These are phyloP conservation scores for Pterula multifida DNA, from an alignment of 1,284 basidiomycete species.

Conservation along the genomic window DNA sequence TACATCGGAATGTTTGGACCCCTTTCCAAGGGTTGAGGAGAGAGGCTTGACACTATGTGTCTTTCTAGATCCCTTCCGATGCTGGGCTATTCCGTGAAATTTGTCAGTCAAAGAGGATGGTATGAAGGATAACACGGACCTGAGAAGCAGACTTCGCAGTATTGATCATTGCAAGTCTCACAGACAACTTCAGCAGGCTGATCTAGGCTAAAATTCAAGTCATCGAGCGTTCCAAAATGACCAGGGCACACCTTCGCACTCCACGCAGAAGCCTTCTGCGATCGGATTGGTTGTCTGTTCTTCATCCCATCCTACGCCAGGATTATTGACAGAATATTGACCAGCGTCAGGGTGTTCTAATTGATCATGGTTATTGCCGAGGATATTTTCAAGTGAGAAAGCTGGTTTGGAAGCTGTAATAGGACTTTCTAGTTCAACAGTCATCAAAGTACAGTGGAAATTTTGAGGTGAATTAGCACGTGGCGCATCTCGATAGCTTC, in stretches of 20 bases:
- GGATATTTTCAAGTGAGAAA: conserved; percentile 58
- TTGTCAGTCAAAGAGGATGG: not conserved
- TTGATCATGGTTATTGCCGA: conserved; percentile 44
- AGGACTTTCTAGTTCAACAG: not conserved
- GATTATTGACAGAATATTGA: conserved; percentile 17
- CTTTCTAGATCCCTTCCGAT: conserved; percentile 67
- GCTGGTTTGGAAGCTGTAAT: not conserved
- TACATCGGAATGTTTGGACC: conserved; percentile 13
- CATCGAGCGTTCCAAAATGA: conserved; percentile 1
- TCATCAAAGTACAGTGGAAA: not conserved
- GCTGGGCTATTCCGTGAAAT: conserved; percentile 41
- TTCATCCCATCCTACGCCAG: conserved; percentile 52
- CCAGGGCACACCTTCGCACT: conserved; percentile 60
- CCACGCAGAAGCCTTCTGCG: conserved; percentile 60
- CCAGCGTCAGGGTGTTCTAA: conserved; percentile 39
- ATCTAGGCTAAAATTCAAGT: conserved; percentile 29
- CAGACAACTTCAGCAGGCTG: conserved; percentile 68
- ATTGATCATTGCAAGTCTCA: conserved; percentile 56
- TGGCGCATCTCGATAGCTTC: not conserved
- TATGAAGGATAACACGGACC: not conserved
- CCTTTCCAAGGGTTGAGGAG: conserved; percentile 12
- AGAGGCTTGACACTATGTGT: conserved; percentile 46
- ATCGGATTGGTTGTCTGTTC: conserved; percentile 34
- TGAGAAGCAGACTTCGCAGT: conserved; percentile 69
- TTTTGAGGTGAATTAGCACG: not conserved